Conservation (phyloP, 1,139 yeast genomes). For the Geotrichum restrictum region DNA sequence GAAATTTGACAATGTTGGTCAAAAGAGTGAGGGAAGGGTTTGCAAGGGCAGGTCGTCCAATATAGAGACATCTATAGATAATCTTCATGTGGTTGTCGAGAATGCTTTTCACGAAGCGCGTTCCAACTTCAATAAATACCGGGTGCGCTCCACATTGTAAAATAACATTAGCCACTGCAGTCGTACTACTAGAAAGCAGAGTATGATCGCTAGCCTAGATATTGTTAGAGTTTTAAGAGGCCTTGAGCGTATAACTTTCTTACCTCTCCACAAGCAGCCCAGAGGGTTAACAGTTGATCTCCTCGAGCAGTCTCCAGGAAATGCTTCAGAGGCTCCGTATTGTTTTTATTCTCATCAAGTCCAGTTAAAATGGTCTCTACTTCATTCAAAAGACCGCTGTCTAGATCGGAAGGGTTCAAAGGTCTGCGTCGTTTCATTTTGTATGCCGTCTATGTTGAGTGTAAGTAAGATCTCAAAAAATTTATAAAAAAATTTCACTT, state of each 20-base stretch:
- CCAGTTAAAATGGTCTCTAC: slow-evolving; percentile 4
- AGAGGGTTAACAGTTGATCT: slow-evolving; percentile 22
- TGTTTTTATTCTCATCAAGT: slow-evolving; percentile 18
- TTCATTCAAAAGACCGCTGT: slow-evolving; percentile 16
- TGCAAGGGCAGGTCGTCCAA: slow-evolving; percentile 55
- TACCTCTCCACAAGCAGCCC: slow-evolving; percentile 24
- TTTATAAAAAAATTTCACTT: slow-evolving; percentile 34
- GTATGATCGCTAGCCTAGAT: slow-evolving; percentile 29
- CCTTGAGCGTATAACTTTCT: slow-evolving; percentile 5
- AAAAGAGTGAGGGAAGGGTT: slow-evolving; percentile 59
- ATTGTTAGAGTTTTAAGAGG: slow-evolving; percentile 22
- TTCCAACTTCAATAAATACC: slow-evolving; percentile 30
- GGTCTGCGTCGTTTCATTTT: slow-evolving; percentile 19
- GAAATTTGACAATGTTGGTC: slow-evolving; percentile 49
- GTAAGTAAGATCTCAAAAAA: slow-evolving; percentile 30
- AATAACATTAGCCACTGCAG: slow-evolving; percentile 12
- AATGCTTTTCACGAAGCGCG: slow-evolving; percentile 48
- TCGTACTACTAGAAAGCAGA: slow-evolving; percentile 31
- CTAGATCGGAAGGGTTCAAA: slow-evolving; percentile 15
- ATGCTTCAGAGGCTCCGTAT: slow-evolving; percentile 25
- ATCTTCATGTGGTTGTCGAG: slow-evolving; percentile 56
- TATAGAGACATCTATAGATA: slow-evolving; percentile 64
- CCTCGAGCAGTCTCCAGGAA: slow-evolving; percentile 23
- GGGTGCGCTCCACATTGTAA: slow-evolving; percentile 19
- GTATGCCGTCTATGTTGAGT: neutral